A percentile compares a stretch with the other conserved stretches of the same genome.
phyloP scores from a whole-genome alignment of 345 rosid species.

The Fremontodendron californicum region DNA sequence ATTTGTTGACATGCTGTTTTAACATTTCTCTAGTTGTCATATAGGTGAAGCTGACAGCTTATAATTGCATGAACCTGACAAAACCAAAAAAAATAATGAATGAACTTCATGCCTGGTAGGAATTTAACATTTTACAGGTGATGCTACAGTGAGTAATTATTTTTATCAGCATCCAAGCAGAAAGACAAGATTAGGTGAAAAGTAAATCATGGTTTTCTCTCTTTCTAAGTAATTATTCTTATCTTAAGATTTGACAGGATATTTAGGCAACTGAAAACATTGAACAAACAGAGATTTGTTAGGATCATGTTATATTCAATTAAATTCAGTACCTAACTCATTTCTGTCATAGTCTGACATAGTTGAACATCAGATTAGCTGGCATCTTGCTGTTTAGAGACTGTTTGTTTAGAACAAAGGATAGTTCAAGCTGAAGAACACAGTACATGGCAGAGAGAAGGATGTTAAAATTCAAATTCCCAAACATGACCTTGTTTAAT shows the following conservation, averaged over 20 bases:
- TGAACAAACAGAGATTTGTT: neutral
- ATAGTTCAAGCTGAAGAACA: neutral
- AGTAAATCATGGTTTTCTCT: neutral
- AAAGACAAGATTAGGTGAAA: neutral
- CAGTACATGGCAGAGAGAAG: neutral
- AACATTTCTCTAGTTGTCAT: neutral
- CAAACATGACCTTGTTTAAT: neutral
- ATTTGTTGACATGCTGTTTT: neutral
- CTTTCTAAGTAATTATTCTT: neutral
- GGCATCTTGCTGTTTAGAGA: neutral
- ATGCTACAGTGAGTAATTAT: neutral
- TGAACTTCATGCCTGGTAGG: neutral
- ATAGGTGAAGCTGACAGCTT: neutral
- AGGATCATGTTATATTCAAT: constrained; percentile 1
- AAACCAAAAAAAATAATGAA: neutral
- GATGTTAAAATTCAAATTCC: neutral
- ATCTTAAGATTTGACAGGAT: neutral
- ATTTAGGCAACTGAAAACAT: neutral
- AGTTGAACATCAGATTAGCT: constrained; percentile 10
- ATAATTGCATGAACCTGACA: neutral
- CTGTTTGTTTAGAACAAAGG: neutral
- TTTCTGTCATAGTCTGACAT: constrained; percentile 3
- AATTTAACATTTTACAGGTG: neutral
- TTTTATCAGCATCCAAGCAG: neutral
- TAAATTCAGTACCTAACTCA: neutral